These are phyloP conservation scores for Thielaviopsis punctulata DNA, from an alignment of 2,329 filamentous ascomycete genomes.

Conservation along the genomic window DNA sequence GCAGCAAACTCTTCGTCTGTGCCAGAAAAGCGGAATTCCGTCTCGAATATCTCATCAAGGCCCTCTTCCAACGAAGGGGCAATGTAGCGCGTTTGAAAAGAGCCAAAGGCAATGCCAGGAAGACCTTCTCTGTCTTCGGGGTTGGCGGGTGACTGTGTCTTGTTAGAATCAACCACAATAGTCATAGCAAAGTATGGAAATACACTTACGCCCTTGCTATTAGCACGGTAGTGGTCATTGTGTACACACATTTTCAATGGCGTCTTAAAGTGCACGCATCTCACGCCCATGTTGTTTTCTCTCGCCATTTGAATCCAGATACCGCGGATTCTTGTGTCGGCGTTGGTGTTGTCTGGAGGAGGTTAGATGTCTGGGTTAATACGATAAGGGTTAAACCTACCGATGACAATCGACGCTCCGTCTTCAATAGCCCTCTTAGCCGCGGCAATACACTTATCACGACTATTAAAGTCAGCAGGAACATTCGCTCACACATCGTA, in stretches of 20 bases:
- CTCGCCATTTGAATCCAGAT: constrained; percentile 63
- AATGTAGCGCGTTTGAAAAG: constrained; percentile 56
- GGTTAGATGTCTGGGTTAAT: not conserved
- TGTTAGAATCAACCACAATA: not conserved
- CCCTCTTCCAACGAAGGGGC: constrained; percentile 59
- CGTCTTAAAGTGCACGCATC: constrained; percentile 74
- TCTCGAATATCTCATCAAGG: constrained; percentile 59
- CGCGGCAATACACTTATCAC: constrained; percentile 52
- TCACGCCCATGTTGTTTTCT: constrained; percentile 54
- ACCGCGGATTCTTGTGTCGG: constrained; percentile 58
- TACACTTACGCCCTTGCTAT: constrained; percentile 31
- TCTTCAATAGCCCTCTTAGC: constrained; percentile 48
- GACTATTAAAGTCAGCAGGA: constrained; percentile 17
- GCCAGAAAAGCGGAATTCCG: constrained; percentile 64
- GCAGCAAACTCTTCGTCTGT: constrained; percentile 47
- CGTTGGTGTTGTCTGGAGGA: constrained; percentile 78
- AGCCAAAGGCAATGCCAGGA: constrained; percentile 63
- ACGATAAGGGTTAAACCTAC: constrained; percentile 31
- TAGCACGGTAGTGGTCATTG: constrained; percentile 68
- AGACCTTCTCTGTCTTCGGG: constrained; percentile 61
- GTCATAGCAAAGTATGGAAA: not conserved
- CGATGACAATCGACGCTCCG: constrained; percentile 56
- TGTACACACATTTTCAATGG: constrained; percentile 56
- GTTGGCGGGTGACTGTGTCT: constrained; percentile 29
- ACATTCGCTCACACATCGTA: not conserved